phyloP scores from a whole-genome alignment of 2,329 filamentous ascomycete species.

The Dactylellina leptospora region DNA sequence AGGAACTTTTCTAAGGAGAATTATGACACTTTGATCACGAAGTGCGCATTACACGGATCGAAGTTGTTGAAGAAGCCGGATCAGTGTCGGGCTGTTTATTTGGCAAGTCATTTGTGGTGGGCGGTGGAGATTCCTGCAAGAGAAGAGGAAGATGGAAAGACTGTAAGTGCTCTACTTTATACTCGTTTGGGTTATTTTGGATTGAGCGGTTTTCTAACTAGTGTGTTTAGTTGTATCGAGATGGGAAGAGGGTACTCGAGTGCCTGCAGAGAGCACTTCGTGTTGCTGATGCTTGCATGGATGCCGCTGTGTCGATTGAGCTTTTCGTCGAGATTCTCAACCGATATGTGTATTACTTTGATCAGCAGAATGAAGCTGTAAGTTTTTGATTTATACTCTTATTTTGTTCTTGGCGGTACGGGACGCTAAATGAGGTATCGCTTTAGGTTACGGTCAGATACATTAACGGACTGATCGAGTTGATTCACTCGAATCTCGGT shows the following conservation, averaged over 20 bases:
- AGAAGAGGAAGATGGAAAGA: slow-evolving; percentile 80
- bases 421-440: slow-evolving; percentile 35
- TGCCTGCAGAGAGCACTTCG: slow-evolving; percentile 93
- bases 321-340: slow-evolving; percentile 98
- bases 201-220: slow-evolving; percentile 53
- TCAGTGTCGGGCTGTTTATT: slow-evolving; percentile 93
- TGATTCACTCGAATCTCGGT: slow-evolving; percentile 95
- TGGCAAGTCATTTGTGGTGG: slow-evolving; percentile 98
- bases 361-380: slow-evolving; percentile 96
- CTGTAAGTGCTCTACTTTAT: slow-evolving; percentile 66
- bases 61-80: slow-evolving; percentile 98
- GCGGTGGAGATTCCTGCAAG: slow-evolving; percentile 81
- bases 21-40: slow-evolving; percentile 98
- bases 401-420: not conserved
- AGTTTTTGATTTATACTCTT: slow-evolving; percentile 57
- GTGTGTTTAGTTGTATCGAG: slow-evolving; percentile 79
- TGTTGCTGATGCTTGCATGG: slow-evolving; percentile 98
- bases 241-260: slow-evolving; percentile 95
- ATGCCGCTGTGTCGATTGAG: slow-evolving; percentile 80
- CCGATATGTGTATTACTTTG: slow-evolving; percentile 98
- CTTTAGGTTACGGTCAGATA: slow-evolving; percentile 88
- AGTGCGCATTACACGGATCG: slow-evolving; percentile 94
- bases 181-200: not conserved
- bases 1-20: slow-evolving; percentile 95
- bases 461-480: slow-evolving; percentile 94